Evolutionary conservation across 306 rosid genomes (phyloP).

Genomic region (Geum urbanum): DNA sequence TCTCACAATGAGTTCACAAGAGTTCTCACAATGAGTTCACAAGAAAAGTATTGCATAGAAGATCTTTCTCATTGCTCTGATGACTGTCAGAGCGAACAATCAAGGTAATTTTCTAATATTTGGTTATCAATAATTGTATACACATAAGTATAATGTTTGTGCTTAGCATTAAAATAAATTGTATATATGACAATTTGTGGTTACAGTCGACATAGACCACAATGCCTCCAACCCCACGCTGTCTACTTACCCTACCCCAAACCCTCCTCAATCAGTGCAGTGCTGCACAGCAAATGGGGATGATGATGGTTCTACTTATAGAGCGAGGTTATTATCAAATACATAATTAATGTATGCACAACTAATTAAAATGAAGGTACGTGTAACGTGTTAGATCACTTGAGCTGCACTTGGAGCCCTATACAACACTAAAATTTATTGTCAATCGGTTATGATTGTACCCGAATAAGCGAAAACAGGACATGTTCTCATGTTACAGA

Average conservation of each 20-base stretch:
- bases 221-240: conserved; percentile 30
- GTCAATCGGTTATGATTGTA: background rate
- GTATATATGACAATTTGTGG: too few species aligned
- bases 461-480: conserved; percentile 9
- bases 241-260: conserved; percentile 7
- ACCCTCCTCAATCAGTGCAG: conserved; percentile 20
- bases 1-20: too few species aligned
- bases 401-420: background rate
- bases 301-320: background rate
- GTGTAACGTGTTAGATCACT: background rate
- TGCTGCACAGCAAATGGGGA: background rate
- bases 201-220: too few species aligned
- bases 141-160: too few species aligned
- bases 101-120: too few species aligned
- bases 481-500: conserved; percentile 18
- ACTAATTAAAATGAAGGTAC: background rate
- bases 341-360: background rate
- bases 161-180: too few species aligned
- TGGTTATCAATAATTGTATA: too few species aligned
- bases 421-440: conserved; percentile 1
- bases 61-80: too few species aligned
- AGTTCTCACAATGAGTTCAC: too few species aligned
- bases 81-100: too few species aligned
- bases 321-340: background rate
- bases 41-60: too few species aligned